phyloP scores from a whole-genome alignment of 2,329 filamentous ascomycete genomes.

The Hymenoscyphus scutula region DNA sequence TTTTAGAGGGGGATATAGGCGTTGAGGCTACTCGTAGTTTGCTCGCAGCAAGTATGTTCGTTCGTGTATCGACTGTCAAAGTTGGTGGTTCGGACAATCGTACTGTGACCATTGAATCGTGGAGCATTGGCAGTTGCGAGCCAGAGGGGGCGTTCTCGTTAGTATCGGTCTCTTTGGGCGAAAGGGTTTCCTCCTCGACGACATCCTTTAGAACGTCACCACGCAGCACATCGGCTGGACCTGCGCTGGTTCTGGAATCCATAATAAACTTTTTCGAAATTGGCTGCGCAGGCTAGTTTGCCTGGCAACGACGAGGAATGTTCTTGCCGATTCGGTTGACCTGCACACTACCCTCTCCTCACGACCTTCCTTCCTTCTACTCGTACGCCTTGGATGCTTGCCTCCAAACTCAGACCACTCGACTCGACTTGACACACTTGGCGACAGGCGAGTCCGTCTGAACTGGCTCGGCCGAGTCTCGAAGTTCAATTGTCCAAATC shows the following conservation, averaged over 20 bases:
- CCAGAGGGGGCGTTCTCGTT: neutral
- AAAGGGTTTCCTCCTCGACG: neutral
- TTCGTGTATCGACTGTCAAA: constrained; percentile 47
- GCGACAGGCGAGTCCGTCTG: neutral
- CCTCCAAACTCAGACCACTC: constrained; percentile 3
- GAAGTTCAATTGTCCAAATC: neutral
- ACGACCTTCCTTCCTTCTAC: neutral
- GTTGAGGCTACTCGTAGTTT: constrained; percentile 10
- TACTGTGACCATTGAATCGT: constrained; percentile 77
- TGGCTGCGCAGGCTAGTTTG: constrained; percentile 4
- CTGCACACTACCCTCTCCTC: neutral
- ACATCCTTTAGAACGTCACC: constrained; percentile 5
- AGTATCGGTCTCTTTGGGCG: neutral
- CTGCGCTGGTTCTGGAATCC: neutral
- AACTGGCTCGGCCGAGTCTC: neutral
- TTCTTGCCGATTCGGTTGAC: neutral
- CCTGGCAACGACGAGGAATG: constrained; percentile 7
- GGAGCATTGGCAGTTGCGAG: constrained; percentile 27
- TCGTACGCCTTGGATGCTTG: neutral
- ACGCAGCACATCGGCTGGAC: neutral
- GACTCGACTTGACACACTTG: neutral
- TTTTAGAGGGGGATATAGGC: constrained; percentile 4
- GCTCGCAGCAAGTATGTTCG: constrained; percentile 38
- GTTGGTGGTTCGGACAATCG: constrained; percentile 63
- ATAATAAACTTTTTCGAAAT: neutral